Conservation (phyloP, 768 basidiomycete genomes). For the Pisolithus marmoratus region DNA sequence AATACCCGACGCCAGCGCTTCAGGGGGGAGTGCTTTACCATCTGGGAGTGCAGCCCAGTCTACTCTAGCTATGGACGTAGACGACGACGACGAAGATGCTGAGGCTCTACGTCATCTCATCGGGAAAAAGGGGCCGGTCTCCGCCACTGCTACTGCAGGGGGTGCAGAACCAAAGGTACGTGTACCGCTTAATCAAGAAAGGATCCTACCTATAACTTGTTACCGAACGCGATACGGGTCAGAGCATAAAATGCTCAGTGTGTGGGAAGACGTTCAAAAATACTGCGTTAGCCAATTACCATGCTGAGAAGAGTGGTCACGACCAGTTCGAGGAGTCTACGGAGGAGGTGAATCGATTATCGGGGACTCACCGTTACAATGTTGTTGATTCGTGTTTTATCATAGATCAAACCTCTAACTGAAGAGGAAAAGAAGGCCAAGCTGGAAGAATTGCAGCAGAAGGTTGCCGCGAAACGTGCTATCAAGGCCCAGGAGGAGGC, state of each 20-base stretch:
- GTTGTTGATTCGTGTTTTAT: not conserved
- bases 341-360: constrained; percentile 61
- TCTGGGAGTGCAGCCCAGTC: constrained; percentile 16
- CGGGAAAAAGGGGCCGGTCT: constrained; percentile 39
- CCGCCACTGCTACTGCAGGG: constrained; percentile 17
- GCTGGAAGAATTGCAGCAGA: constrained; percentile 70
- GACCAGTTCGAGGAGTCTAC: constrained; percentile 94
- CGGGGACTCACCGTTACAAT: constrained; percentile 1
- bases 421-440: constrained; percentile 89
- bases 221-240: not conserved
- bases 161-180: constrained; percentile 65
- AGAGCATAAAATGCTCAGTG: constrained; percentile 81
- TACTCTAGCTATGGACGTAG: constrained; percentile 38
- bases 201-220: not conserved
- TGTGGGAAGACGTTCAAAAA: constrained; percentile 87
- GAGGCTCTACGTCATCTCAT: constrained; percentile 41
- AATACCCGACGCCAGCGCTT: constrained; percentile 54
- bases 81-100: constrained; percentile 69
- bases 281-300: constrained; percentile 83
- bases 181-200: not conserved
- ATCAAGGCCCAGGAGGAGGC: constrained; percentile 67
- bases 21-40: constrained; percentile 32
- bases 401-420: constrained; percentile 85
- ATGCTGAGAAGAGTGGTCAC: constrained; percentile 93
- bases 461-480: constrained; percentile 77